phyloP scores from a whole-genome alignment of 202 grass and related monocot species.

The Carex sylvatica region DNA sequence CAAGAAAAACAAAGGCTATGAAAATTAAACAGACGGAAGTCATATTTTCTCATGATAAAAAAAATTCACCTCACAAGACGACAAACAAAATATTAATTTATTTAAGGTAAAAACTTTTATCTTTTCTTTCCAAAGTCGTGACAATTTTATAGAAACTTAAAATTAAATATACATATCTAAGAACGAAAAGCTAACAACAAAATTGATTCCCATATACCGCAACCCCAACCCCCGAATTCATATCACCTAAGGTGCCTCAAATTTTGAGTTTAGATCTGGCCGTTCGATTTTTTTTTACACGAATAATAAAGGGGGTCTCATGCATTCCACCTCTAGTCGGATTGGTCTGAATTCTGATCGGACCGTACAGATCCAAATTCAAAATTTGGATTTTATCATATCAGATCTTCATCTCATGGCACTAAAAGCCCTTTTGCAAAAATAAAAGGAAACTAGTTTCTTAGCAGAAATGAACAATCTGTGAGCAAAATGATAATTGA shows the following conservation, averaged over 20 bases:
- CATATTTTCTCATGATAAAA: neutral
- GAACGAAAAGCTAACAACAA: neutral
- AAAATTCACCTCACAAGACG: neutral
- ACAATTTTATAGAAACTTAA: neutral
- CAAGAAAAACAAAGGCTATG: neutral
- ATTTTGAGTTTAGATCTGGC: no score
- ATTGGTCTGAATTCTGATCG: no score
- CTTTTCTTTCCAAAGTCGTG: neutral
- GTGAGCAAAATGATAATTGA: neutral
- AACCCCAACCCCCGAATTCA: neutral
- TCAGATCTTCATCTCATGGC: neutral
- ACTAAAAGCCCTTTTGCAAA: neutral
- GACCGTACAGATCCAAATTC: no score
- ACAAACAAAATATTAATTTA: neutral
- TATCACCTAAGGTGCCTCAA: no score
- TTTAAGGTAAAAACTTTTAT: neutral
- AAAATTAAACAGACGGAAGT: neutral
- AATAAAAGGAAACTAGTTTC: neutral
- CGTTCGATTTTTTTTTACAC: no score
- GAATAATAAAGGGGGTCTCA: no score
- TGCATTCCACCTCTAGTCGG: no score
- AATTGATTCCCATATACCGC: neutral
- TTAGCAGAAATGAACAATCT: conserved; percentile 4
- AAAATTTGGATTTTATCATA: neutral
- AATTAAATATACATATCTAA: neutral